Evolutionary conservation across 2,329 filamentous ascomycete species (phyloP).

Genomic region (Trichoderma koningiopsis): DNA sequence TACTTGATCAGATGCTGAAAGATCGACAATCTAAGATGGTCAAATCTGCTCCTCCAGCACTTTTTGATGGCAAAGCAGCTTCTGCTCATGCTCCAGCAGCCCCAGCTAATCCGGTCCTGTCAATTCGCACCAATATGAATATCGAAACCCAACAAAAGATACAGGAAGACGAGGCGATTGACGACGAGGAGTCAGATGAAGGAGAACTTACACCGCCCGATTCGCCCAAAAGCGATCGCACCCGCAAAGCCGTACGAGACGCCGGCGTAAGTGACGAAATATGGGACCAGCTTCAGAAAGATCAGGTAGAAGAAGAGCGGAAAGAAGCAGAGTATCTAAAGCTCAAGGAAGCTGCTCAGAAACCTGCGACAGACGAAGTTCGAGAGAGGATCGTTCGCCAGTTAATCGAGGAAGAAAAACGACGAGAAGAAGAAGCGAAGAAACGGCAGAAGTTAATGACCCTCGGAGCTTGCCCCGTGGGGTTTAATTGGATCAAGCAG

Average conservation of each 20-base stretch:
- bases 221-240: too few relatives aligned
- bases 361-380: conserved; percentile 33
- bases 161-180: conserved; percentile 2
- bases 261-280: conserved; percentile 59
- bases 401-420: conserved; percentile 44
- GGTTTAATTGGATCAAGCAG: conserved; percentile 65
- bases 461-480: conserved; percentile 59
- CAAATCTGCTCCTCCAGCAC: background rate
- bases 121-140: background rate
- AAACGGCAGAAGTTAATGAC: conserved; percentile 50
- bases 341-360: conserved; percentile 38
- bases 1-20: conserved; percentile 33
- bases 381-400: conserved; percentile 41
- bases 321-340: conserved; percentile 42
- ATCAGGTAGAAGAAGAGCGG: conserved; percentile 45
- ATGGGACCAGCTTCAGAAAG: conserved; percentile 62
- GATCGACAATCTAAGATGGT: conserved; percentile 15
- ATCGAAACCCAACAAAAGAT: background rate
- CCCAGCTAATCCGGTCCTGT: background rate
- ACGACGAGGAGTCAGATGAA: background rate
- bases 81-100: background rate
- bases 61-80: conserved; percentile 19
- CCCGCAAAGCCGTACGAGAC: conserved; percentile 47
- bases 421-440: conserved; percentile 42
- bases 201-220: conserved; percentile 22